Base-by-base conservation (phyloP, 345 rosid species). In the Eutrema yunnanense region DNA sequence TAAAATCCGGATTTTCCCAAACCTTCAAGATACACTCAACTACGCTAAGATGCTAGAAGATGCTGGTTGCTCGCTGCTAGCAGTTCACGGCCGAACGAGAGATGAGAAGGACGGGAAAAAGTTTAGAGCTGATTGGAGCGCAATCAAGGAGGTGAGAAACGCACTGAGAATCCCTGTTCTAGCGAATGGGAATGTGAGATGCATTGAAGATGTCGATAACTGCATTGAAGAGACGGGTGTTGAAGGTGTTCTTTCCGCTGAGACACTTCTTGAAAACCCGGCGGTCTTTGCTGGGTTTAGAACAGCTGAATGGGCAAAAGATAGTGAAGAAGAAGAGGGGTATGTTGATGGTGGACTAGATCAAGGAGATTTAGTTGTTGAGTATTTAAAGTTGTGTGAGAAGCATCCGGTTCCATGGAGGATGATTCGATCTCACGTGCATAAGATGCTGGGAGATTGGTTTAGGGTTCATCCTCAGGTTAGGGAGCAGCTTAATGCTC, bases 191-290 rank as follows among this genome's bases (percentile, higher is more conserved):
- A 90, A 95, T 72, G 75, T 95, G 29, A 81, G 99, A 26, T 90
- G 89, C 65, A 80, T 87, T 80, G 94, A 88, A 46, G 99, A 95
- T 73, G 97, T 87, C 4, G 71, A 60, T 41, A 61, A 67, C 58
- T 90, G 96, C 65, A 69, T 95, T 73, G 77, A 78, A 73, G 92
- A 83, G 83, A 92, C 98, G 0, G 90, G 90, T 36, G 89, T 72
- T 14, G 97, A 92, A 50, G 99, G 99, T 30, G 94, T 95, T 71
- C 96, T 95, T 71, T 95, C 99, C 0, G 99, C 98, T 0, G 98
- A 95, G 81, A 60, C 98, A 64, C 96, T 95, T 9, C 99, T 95
- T 40, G 97, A 87, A 80, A 95, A 92, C 64, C 99, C 98, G 8
- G 96, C 98, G 0, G 85, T 90, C 2, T 95, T 92, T 82, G 87